These are phyloP conservation scores for Mortierella sp. DNA, from an alignment of 371 early-diverging fungal species.

Conservation along the genomic window DNA sequence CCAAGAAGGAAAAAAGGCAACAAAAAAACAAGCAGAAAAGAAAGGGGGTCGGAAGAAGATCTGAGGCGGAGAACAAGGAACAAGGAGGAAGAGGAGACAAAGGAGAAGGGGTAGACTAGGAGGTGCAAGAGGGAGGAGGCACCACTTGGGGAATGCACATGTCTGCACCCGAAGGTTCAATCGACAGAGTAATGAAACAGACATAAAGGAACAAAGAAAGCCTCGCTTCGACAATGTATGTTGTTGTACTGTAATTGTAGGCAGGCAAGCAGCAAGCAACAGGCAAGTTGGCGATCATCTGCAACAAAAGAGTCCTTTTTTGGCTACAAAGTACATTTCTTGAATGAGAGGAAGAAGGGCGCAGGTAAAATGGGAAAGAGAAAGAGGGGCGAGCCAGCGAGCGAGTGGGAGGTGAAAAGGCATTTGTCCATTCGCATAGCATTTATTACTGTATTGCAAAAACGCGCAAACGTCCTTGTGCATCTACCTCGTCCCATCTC, in stretches of 20 bases:
- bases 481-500: background rate
- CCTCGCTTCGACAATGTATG: no score
- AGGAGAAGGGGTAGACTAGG: background rate
- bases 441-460: no score
- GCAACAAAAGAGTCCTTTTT: background rate
- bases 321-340: background rate
- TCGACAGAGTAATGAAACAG: background rate
- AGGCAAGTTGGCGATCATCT: conserved; percentile 3
- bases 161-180: conserved; percentile 1
- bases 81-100: background rate
- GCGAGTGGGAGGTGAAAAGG: background rate
- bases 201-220: background rate
- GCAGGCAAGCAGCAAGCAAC: background rate
- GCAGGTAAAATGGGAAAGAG: background rate
- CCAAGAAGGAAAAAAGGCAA: background rate
- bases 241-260: no score
- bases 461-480: conserved; percentile 8
- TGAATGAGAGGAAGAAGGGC: background rate
- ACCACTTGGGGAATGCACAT: background rate
- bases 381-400: background rate
- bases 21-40: background rate
- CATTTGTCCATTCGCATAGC: background rate
- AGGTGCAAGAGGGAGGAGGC: no score
- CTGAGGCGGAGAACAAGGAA: background rate
- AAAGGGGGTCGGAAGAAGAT: background rate